phyloP scores from a whole-genome alignment of 352 stramenopile species.

The Phytophthora sp. region DNA sequence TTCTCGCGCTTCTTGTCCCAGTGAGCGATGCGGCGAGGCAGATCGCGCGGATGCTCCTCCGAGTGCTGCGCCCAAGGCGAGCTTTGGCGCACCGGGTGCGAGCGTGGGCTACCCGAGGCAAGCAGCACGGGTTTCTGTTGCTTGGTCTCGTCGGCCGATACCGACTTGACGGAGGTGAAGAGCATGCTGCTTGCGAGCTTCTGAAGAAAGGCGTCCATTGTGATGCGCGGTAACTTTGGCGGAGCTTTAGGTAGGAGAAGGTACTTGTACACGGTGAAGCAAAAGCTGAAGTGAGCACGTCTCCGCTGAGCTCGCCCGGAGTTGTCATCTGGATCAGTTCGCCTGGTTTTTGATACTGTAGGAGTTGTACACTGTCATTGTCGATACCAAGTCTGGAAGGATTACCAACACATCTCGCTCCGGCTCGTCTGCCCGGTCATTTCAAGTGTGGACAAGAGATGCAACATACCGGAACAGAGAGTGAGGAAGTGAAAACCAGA shows the following conservation, averaged over 20 bases:
- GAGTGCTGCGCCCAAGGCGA: slow-evolving; percentile 56
- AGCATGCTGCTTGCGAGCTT: slow-evolving; percentile 42
- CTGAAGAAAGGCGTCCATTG: slow-evolving; percentile 57
- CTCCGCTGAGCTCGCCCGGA: not conserved
- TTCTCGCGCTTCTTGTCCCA: slow-evolving; percentile 90
- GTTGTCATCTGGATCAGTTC: slow-evolving; percentile 19
- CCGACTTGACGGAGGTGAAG: slow-evolving; percentile 38
- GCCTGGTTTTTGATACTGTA: slow-evolving; percentile 33
- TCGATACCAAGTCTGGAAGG: slow-evolving; percentile 28
- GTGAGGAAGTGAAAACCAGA: slow-evolving; percentile 20
- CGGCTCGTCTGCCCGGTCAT: slow-evolving; percentile 33
- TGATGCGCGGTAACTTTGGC: not conserved
- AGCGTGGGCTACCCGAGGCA: slow-evolving; percentile 24
- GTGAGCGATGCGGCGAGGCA: slow-evolving; percentile 60
- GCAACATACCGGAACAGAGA: slow-evolving; percentile 16
- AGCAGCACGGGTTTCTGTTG: slow-evolving; percentile 32
- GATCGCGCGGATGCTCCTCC: slow-evolving; percentile 35
- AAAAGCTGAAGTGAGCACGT: slow-evolving; percentile 53
- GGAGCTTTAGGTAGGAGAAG: slow-evolving; percentile 1
- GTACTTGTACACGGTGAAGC: slow-evolving; percentile 31
- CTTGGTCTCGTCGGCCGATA: slow-evolving; percentile 25
- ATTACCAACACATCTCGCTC: slow-evolving; percentile 39
- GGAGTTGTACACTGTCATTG: slow-evolving; percentile 15
- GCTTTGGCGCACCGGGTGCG: slow-evolving; percentile 36
- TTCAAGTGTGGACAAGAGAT: slow-evolving; percentile 19